Evolutionary conservation across 352 stramenopile species (phyloP), one percentile per base, ranked within the genome.

Genomic region (Phytopythium ostracodes): DNA sequence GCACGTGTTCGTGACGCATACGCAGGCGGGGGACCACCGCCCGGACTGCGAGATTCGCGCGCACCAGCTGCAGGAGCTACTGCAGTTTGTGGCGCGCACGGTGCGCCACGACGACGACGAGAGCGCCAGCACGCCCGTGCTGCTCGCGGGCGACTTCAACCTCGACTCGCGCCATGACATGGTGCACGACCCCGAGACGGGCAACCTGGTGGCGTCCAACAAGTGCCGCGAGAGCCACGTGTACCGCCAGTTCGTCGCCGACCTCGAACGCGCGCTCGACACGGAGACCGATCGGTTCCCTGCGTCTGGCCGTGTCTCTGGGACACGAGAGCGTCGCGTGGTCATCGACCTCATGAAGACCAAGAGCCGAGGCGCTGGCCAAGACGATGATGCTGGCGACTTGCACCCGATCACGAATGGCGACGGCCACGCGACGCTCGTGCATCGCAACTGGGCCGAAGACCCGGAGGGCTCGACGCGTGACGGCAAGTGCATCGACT

Each of bases 1-100:
- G 25, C 81, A 91, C 51, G 79, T 94, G n/a, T 94, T 94, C 60
- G 91, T 81, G 33, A 94, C 85, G n/a, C 85, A 94, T 62, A 94
- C 85, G 17, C 79, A 94, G 64, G 83, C 85, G 1, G 83, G 85
- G 25, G 81, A 92, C 52, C 65, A 75, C 18, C 22, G 60, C 15
- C 65, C 63, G 4, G 73, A 84, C 52, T 86, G 81, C 59, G 47
- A 22, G 11, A 89, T 94, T 58, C 85, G 85, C 8, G 67, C 76
- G 1, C 58, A 68, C 10, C 85, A 94, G 50, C 63, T 94, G 2
- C 63, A 70, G 17, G 81, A 94, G 62, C 81, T 94, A 65, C 70
- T 78, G 49, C 53, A 38, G 38, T 94, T 94, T 53, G 68, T 94
- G 47, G 67, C 61, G 2, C 61, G 61, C 46, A 84, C 68, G 8